Evolutionary conservation across 495 filamentous ascomycete genomes (phyloP).

Genomic region (Echria macrotheca): DNA sequence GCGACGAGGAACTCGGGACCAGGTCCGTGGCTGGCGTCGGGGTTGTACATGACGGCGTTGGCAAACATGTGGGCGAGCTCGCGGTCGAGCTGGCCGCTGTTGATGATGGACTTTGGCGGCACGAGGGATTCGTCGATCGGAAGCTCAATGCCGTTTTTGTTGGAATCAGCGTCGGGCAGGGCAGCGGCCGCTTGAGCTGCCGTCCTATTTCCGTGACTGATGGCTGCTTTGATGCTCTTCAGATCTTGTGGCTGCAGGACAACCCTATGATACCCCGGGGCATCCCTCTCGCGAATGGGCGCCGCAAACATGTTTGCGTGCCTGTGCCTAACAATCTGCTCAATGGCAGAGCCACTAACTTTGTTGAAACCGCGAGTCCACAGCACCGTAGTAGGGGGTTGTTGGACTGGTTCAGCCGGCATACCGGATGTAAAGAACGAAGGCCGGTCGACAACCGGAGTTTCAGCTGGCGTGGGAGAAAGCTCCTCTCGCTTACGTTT

Average conservation of each 20-base stretch:
- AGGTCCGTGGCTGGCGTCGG: slow-evolving; percentile 62
- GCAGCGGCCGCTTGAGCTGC: slow-evolving; percentile 57
- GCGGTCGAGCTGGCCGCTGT: slow-evolving; percentile 88
- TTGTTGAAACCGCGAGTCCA: slow-evolving; percentile 74
- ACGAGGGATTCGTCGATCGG: slow-evolving; percentile 67
- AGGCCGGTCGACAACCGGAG: slow-evolving; percentile 10
- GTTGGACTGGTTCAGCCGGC: slow-evolving; percentile 5
- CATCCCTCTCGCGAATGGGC: slow-evolving; percentile 77
- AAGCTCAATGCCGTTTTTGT: slow-evolving; percentile 52
- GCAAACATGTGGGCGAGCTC: slow-evolving; percentile 97
- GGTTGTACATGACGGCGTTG: slow-evolving; percentile 97
- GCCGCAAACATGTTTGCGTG: slow-evolving; percentile 82
- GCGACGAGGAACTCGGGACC: slow-evolving; percentile 51
- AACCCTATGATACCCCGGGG: slow-evolving; percentile 81
- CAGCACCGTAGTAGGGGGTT: slow-evolving; percentile 48
- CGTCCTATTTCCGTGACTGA: slow-evolving; percentile 69
- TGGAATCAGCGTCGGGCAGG: slow-evolving; percentile 40
- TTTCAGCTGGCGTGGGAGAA: slow-evolving; percentile 23
- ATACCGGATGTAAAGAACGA: slow-evolving; percentile 1
- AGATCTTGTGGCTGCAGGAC: slow-evolving; percentile 85
- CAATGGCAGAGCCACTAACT: slow-evolving; percentile 71
- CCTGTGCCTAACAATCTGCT: slow-evolving; percentile 78
- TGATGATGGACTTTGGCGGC: slow-evolving; percentile 87
- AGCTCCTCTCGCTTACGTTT: slow-evolving; percentile 46
- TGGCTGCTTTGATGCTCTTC: slow-evolving; percentile 74